phyloP scores from a whole-genome alignment of 345 rosid genomes.

The Boechera divaricarpa region DNA sequence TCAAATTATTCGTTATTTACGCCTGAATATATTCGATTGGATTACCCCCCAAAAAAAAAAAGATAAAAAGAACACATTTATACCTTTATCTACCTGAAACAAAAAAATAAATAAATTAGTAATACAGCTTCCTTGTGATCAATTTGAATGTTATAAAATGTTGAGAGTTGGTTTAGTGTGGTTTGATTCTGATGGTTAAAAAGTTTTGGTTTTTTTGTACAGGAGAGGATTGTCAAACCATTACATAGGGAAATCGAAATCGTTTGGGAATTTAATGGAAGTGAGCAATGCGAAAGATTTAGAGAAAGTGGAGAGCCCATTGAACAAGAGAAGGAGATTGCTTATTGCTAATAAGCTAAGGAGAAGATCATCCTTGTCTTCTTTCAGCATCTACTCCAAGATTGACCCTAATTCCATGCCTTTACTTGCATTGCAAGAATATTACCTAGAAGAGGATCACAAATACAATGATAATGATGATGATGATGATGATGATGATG shows the following conservation, averaged over 20 bases:
- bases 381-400: conserved; percentile 55
- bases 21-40: conserved; percentile 20
- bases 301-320: conserved; percentile 71
- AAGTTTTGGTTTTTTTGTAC: not conserved
- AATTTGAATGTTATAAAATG: not conserved
- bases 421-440: conserved; percentile 59
- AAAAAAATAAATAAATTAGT: not conserved
- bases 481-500: not conserved
- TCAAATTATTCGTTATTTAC: not conserved
- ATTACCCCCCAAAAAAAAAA: no score
- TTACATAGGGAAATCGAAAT: conserved; percentile 79
- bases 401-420: conserved; percentile 79
- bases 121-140: not conserved
- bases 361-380: conserved; percentile 44
- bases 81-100: not conserved
- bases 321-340: conserved; percentile 76
- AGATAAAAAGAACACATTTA: not conserved
- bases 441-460: conserved; percentile 39
- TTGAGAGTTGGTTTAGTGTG: not conserved
- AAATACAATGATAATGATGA: conserved; percentile 14
- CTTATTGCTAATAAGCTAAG: conserved; percentile 58
- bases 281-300: conserved; percentile 56
- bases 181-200: conserved; percentile 12
- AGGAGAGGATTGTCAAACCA: conserved; percentile 86
- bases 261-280: conserved; percentile 71